Base-by-base conservation (phyloP, 208 protist species). In the Acanthamoeba castellanii region DNA sequence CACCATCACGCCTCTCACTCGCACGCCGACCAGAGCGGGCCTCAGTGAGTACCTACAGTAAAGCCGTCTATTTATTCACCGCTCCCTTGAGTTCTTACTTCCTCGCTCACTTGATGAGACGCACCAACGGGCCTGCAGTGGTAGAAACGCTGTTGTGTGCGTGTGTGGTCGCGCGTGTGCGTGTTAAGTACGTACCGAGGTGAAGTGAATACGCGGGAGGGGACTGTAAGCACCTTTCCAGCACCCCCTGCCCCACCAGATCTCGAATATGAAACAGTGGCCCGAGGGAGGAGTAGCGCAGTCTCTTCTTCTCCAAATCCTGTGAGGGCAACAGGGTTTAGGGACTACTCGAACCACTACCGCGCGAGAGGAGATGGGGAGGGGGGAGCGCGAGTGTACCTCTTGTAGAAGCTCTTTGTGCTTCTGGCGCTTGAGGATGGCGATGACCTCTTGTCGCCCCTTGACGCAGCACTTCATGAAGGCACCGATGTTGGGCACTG, bases 341-440 rank as follows among this genome's bases (percentile, higher is more conserved):
- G 37, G 37, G 37, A 42, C 37, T 8, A 0, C 42, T 9, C 42
- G 42, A 45, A 45, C 42, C 42, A 45, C 42, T 45, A 45, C 42
- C 5, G 4, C 42, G 14, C 8, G 37, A 30, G 34, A 50, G 30
- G 37, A 7, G 22, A 81, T 4, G 42, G 42, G 70, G 25, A 1
- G 14, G 42, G 70, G 25, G 1, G 14, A 9, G 74, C 5, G 5
- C 1, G 37, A 16, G n/a, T 32, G 42, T 45, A 59, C 78, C 85
- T 91, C 87, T 52, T 76, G 87, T 6, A 92, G 64, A 8, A 92
- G n/a, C 32, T 92, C 87, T 27, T 92, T 92, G 64, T 92, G 87
- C 87, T 76, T 92, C 27, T 68, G 55, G 47, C 87, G 16, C 64
- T 92, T 68, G 34, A 92, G 59, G 27, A 74, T 92, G 42, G 87